A percentile compares a stretch with the other conserved stretches of the same genome.
phyloP scores from a whole-genome alignment of 1,284 basidiomycete species.

The Pholiota adiposa region DNA sequence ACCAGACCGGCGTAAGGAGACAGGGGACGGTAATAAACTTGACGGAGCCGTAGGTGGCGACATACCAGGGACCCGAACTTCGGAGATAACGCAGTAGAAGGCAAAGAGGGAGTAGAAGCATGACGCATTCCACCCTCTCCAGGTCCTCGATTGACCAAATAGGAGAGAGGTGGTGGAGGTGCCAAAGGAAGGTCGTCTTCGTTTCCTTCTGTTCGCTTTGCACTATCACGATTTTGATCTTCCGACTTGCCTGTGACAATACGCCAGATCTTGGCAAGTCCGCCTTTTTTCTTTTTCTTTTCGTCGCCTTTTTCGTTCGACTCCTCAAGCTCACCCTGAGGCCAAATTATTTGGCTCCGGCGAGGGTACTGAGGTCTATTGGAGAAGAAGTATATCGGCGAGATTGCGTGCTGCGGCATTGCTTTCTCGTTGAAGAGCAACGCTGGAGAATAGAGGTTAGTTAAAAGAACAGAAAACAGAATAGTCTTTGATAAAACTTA shows the following conservation, averaged over 20 bases:
- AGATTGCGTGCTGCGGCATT: conserved; percentile 32
- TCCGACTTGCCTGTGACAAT: conserved; percentile 70
- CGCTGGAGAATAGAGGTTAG: conserved; percentile 42
- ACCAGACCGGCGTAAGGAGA: conserved; percentile 65
- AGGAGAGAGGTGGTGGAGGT: conserved; percentile 85
- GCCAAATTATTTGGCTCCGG: conserved; percentile 61
- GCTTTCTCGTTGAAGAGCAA: conserved; percentile 74
- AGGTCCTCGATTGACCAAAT: conserved; percentile 74
- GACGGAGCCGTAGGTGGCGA: conserved; percentile 75
- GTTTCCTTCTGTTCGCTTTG: conserved; percentile 46
- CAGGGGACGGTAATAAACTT: conserved; percentile 72
- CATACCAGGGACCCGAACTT: conserved; percentile 58
- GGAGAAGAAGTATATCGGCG: conserved; percentile 41
- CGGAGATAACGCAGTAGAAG: conserved; percentile 60
- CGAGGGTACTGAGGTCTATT: conserved; percentile 50
- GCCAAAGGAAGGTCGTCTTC: conserved; percentile 78
- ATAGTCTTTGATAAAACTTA: conserved; percentile 46
- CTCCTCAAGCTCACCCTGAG: conserved; percentile 41
- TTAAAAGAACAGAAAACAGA: conserved; percentile 12
- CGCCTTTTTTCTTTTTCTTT: conserved; percentile 76
- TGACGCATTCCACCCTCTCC: conserved; percentile 59
- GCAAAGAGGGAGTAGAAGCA: conserved; percentile 69
- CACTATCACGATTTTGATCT: conserved; percentile 35
- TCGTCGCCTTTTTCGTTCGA: conserved; percentile 34
- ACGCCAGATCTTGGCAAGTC: conserved; percentile 83